Evolutionary conservation across 2,329 filamentous ascomycete genomes (phyloP).

Genomic region (Curvularia eragrostidis): DNA sequence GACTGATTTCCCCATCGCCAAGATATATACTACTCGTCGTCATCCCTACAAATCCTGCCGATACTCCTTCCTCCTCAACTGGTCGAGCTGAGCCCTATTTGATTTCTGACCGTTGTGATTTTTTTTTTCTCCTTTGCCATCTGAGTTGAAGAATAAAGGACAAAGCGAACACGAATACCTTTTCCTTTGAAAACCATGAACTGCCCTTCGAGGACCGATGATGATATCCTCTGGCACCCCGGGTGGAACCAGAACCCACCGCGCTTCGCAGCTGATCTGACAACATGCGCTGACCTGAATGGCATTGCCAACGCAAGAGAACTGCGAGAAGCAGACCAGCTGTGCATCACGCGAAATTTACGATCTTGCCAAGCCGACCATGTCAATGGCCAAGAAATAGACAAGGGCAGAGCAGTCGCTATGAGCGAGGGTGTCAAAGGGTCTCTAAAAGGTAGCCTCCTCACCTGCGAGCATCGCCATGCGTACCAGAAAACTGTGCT

Average conservation of each 20-base stretch:
- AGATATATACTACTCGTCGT: slow-evolving; percentile 20
- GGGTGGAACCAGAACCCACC: slow-evolving; percentile 44
- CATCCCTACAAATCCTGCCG: slow-evolving; percentile 23
- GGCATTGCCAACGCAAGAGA: slow-evolving; percentile 43
- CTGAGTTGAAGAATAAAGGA: not conserved
- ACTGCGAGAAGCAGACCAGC: slow-evolving; percentile 33
- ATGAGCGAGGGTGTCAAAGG: slow-evolving; percentile 39
- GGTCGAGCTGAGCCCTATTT: not conserved
- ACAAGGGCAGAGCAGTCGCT: slow-evolving; percentile 16
- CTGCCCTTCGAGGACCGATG: slow-evolving; percentile 40
- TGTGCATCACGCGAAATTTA: slow-evolving; percentile 21
- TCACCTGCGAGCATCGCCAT: not conserved
- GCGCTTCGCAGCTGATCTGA: slow-evolving; percentile 40
- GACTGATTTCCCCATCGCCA: slow-evolving; percentile 16
- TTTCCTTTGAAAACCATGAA: slow-evolving; percentile 32
- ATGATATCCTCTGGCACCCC: slow-evolving; percentile 34
- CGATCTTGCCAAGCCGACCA: slow-evolving; percentile 25
- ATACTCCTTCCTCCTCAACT: not conserved
- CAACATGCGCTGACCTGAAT: slow-evolving; percentile 41
- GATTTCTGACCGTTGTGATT: not conserved
- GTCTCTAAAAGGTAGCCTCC: slow-evolving; percentile 23
- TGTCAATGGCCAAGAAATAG: slow-evolving; percentile 26
- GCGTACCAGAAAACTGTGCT: slow-evolving; percentile 6
- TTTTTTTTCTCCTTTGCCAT: not conserved
- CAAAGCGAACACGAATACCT: not conserved